phyloP scores from a whole-genome alignment of 192 early-diverging fungal species.

The Rhizophlyctis rosea region DNA sequence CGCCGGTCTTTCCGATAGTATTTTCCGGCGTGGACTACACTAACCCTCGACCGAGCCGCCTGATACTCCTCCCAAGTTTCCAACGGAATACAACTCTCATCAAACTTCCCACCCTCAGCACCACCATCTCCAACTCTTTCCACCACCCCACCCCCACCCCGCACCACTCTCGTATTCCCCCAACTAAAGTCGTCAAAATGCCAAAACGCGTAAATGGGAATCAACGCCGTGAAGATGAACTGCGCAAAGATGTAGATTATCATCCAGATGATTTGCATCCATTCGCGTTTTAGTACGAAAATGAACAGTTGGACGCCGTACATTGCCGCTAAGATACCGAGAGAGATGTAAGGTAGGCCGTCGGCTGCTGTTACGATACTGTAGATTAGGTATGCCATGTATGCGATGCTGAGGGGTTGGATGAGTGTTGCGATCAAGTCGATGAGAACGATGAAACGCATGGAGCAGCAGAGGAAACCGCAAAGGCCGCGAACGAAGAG shows the following conservation, averaged over 20 bases:
- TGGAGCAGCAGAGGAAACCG: conserved; percentile 89
- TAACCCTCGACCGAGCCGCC: not conserved
- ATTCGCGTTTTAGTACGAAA: conserved; percentile 82
- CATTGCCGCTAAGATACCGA: conserved; percentile 80
- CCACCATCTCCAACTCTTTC: not conserved
- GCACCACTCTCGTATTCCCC: conserved; percentile 89
- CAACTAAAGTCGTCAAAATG: conserved; percentile 98
- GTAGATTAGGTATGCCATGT: conserved; percentile 65
- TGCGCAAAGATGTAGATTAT: conserved; percentile 89
- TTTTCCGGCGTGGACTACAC: not conserved
- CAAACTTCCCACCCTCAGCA: conserved; percentile 67
- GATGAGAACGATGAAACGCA: conserved; percentile 91
- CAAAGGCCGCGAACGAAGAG: conserved; percentile 80
- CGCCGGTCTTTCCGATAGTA: not conserved
- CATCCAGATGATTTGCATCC: conserved; percentile 85
- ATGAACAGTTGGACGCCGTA: conserved; percentile 90
- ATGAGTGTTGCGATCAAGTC: conserved; percentile 92
- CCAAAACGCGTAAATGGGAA: conserved; percentile 85
- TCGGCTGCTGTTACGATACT: conserved; percentile 50
- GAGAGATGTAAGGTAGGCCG: conserved; percentile 65
- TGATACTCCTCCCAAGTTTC: conserved; percentile 47
- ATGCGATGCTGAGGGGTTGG: conserved; percentile 67
- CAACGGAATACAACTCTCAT: conserved; percentile 36
- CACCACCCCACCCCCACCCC: conserved; percentile 52
- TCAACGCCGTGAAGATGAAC: conserved; percentile 73